phyloP scores from a whole-genome alignment of 352 stramenopile species.

The Pythium rishiriense region DNA sequence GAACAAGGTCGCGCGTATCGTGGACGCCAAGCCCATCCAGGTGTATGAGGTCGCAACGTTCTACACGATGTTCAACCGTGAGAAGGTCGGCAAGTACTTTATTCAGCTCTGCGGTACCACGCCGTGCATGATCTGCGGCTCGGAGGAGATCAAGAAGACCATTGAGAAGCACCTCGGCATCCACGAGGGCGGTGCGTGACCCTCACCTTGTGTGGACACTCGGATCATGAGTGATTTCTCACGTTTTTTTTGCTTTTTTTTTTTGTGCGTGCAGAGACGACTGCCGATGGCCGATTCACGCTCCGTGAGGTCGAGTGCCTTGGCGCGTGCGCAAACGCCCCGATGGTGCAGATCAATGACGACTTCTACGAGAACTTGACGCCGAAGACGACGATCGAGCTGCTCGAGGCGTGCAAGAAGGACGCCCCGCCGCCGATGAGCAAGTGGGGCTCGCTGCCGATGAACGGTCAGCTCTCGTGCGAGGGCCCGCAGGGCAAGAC shows the following conservation, averaged over 20 bases:
- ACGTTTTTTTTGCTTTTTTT: too few species aligned
- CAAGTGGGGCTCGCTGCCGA: constrained; percentile 98
- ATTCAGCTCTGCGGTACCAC: constrained; percentile 99
- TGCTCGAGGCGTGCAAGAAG: constrained; percentile 97
- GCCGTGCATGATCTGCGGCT: constrained; percentile 99
- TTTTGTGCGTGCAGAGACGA: constrained; percentile 56
- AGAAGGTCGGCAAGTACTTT: constrained; percentile 95
- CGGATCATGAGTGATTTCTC: too few species aligned
- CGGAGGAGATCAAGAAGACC: constrained; percentile 99
- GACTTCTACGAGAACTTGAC: constrained; percentile 99
- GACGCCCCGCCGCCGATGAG: constrained; percentile 93
- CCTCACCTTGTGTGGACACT: too few species aligned
- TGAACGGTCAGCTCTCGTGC: constrained; percentile 99
- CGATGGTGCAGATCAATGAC: constrained; percentile 99
- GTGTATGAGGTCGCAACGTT: constrained; percentile 99
- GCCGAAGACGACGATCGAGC: constrained; percentile 94
- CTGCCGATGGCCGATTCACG: constrained; percentile 86
- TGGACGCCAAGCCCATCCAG: constrained; percentile 94
- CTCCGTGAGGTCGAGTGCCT: constrained; percentile 99
- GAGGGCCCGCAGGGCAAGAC: constrained; percentile 98
- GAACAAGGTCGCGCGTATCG: constrained; percentile 99
- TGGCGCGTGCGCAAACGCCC: constrained; percentile 98
- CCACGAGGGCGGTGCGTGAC: constrained; percentile 89
- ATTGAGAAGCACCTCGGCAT: constrained; percentile 98
- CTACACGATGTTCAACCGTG: constrained; percentile 99